Percentiles rank a stretch among this genome's conserved stretches.
Conservation (phyloP, 345 rosid species). For the Arabis hirsuta region DNA sequence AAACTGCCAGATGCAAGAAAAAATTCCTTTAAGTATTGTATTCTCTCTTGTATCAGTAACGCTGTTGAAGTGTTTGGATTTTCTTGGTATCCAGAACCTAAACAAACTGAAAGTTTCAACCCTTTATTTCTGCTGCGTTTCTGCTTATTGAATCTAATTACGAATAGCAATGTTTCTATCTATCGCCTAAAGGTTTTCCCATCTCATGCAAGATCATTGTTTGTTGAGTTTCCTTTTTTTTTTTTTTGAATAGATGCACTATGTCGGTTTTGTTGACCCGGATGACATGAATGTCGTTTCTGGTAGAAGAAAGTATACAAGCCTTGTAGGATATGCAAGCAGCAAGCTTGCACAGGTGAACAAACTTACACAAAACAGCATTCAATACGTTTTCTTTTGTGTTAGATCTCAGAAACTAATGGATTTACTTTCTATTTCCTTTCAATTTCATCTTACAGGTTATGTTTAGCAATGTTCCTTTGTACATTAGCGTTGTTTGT, state of each 20-base stretch:
- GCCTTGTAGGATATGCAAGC: constrained; percentile 71
- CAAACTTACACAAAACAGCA: constrained; percentile 24
- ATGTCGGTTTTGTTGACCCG: constrained; percentile 84
- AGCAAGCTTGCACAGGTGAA: constrained; percentile 95
- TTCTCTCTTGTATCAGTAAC: neutral
- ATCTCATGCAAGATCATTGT: constrained; percentile 15
- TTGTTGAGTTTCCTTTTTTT: constrained; percentile 29
- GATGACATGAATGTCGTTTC: constrained; percentile 86
- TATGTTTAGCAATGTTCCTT: constrained; percentile 83
- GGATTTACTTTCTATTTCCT: constrained; percentile 2
- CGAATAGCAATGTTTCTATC: neutral
- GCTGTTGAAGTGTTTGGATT: constrained; percentile 2
- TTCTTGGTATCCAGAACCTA: neutral
- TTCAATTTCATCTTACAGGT: constrained; percentile 51
- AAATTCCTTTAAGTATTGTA: neutral
- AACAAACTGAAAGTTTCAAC: neutral
- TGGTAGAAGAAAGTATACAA: constrained; percentile 78
- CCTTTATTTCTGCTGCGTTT: neutral
- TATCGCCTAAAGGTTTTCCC: neutral
- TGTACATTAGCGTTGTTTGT: constrained; percentile 72
- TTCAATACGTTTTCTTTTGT: neutral
- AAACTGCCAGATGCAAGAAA: neutral
- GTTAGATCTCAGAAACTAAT: constrained; percentile 23
- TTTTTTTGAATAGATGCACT: constrained; percentile 86
- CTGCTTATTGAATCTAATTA: neutral